phyloP scores from a whole-genome alignment of 208 protist genomes.

The Strigomonas galati region DNA sequence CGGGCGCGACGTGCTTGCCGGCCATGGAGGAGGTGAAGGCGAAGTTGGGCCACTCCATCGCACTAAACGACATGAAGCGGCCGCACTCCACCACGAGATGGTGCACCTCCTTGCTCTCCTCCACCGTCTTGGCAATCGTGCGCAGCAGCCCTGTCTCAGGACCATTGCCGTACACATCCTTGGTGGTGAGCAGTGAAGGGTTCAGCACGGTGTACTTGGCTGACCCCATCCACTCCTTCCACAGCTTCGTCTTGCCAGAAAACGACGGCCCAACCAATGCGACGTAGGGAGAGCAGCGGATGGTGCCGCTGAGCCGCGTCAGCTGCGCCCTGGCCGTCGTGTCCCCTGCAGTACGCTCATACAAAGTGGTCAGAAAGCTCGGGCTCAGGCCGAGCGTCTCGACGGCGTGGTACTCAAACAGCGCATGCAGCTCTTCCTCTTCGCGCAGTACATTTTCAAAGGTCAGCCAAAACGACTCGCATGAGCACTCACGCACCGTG shows the following conservation, averaged over 20 bases:
- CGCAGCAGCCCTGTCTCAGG: conserved; percentile 33
- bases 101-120: conserved; percentile 17
- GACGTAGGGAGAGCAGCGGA: conserved; percentile 44
- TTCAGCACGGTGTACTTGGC: conserved; percentile 44
- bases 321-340: conserved; percentile 17
- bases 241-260: conserved; percentile 68
- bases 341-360: not conserved
- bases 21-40: not conserved
- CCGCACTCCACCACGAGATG: conserved; percentile 48
- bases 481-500: not conserved
- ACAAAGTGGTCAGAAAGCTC: not conserved
- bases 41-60: not conserved
- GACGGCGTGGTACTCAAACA: conserved; percentile 43
- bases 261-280: conserved; percentile 66
- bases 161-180: conserved; percentile 65
- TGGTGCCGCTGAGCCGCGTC: conserved; percentile 47
- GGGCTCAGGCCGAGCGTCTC: conserved; percentile 17
- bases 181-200: conserved; percentile 45
- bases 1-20: not conserved
- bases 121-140: conserved; percentile 29
- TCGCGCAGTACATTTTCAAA: not conserved
- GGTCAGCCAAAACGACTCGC: not conserved
- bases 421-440: conserved; percentile 20
- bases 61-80: conserved; percentile 7
- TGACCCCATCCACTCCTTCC: conserved; percentile 50